Evolutionary conservation across 1,284 basidiomycete species (phyloP), one percentile per base, ranked within the genome.

Genomic region (Trametes versicolor): DNA sequence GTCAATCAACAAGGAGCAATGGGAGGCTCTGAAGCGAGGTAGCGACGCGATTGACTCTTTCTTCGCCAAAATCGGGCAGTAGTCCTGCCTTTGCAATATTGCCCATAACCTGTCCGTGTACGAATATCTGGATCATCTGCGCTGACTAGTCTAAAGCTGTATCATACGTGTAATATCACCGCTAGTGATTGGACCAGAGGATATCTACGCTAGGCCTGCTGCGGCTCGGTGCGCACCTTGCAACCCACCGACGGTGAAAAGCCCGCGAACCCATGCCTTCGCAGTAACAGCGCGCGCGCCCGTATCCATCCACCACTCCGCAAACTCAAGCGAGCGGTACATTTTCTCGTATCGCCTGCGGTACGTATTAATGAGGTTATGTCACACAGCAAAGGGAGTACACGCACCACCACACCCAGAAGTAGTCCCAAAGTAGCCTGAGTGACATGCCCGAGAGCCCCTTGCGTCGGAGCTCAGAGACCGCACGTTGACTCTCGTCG

Each of bases 1-100:
- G 62, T 85, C 88, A 0, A 80, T 96, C n/a, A 79, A 79, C 12
- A 51, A 78, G 0, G 93, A 94, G 41, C 92, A 93, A 85, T 93
- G 91, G 91, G 79, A 87, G 51, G 71, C 74, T 17, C 77, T 93
- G 55, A 87, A 86, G 73, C 75, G 75, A 29, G 78, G 78, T 50
- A 72, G 77, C 1, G 70, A 71, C 15, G 77, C 75, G 13, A 83
- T 93, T 64, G 89, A 91, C 69, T 70, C 78, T 13, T 76, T 90
- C n/a, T 79, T 91, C 59, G 76, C 77, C 25, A 78, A 81, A 23
- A 69, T 82, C 60, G 79, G 75, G 67, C 81, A 82, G 70, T 78
- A 72, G 62, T 52, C 68, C 32, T 1, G 13, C 41, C 65, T 17
- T 34, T 8, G 17, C 4, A n/a, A 23, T n/a, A 10, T 25, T 10